Conservation (phyloP, 2,329 filamentous ascomycete genomes). For the Colletotrichum tropicicola region DNA sequence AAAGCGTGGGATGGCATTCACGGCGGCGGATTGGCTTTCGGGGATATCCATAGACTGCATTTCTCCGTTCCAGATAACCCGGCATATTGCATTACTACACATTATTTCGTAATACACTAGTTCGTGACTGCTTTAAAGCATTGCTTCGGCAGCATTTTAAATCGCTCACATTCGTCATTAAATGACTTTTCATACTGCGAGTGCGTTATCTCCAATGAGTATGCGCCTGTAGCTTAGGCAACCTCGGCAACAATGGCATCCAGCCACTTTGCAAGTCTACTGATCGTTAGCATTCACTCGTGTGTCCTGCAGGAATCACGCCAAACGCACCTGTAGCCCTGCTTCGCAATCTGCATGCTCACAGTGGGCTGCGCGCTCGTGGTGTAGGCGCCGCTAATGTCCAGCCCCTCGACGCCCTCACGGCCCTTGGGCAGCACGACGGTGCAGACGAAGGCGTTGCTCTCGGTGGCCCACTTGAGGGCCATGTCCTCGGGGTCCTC, state of each 20-base stretch:
- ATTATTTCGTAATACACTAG: background rate
- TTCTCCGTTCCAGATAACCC: background rate
- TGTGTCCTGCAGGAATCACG: too few relatives aligned
- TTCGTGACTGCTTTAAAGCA: background rate
- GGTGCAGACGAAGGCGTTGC: slow-evolving; percentile 53
- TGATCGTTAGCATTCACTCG: background rate
- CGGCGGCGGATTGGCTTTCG: background rate
- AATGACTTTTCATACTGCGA: background rate
- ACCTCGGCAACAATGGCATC: slow-evolving; percentile 26
- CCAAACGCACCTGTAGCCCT: slow-evolving; percentile 41
- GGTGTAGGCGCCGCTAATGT: slow-evolving; percentile 50
- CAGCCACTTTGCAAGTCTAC: slow-evolving; percentile 24
- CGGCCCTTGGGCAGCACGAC: slow-evolving; percentile 49
- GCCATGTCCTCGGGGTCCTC: slow-evolving; percentile 41
- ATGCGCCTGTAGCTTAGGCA: too few relatives aligned
- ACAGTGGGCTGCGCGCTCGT: slow-evolving; percentile 48
- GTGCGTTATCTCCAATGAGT: background rate
- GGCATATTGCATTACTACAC: background rate
- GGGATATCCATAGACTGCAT: background rate
- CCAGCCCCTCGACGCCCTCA: slow-evolving; percentile 46
- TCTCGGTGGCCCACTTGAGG: slow-evolving; percentile 49
- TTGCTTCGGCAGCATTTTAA: background rate
- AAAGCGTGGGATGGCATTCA: background rate
- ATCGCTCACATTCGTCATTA: background rate
- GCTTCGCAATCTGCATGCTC: slow-evolving; percentile 54